Evolutionary conservation across 345 rosid species (phyloP), one percentile per base, ranked within the genome.

Genomic region (Camelina hispida): DNA sequence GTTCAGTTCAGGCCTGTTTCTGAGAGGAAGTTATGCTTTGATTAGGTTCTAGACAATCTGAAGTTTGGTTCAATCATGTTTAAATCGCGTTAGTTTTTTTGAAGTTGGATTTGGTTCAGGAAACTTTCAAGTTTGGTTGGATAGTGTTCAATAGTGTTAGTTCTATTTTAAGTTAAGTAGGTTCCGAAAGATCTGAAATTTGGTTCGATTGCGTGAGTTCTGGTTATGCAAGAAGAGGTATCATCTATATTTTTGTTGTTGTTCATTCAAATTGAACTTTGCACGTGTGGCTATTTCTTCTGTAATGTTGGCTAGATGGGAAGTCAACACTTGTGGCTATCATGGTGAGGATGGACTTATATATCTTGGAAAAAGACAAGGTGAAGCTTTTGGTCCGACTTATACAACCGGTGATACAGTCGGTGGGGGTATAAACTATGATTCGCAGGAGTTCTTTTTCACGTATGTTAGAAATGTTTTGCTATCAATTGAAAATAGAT

Each of bases 381-480:
- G 95, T 62, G 91, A 88, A 65, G 64, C 83, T 22, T 89, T 88
- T 70, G 97, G 96, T 61, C 96, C 96, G 53, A 83, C 91, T 6
- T 94, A 81, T 82, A 83, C 91, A 4, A 46, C 87, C 10, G 84
- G 87, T 46, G 98, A 94, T 86, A 87, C 73, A 1, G 91, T 91
- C 84, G 97, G 98, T 61, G 89, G 88, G 10, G 95, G 98, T 82
- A 90, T 94, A 54, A 94, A 94, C 85, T 91, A 88, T 83, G 89
- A 85, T 80, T 83, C 87, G 7, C 91, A 87, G 71, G 89, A 89
- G 58, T 85, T 89, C 79, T 89, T 94, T 82, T 94, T 94, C 91
- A 94, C 96, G 98, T 94, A 85, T 88, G 97, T 69, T 16, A 34
- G 3, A 69, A 5, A 9, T 59, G 83, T 46, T 67, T 15, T 7